Conservation (phyloP, 441 rosid genomes). For the Theobroma grandiflorum region DNA sequence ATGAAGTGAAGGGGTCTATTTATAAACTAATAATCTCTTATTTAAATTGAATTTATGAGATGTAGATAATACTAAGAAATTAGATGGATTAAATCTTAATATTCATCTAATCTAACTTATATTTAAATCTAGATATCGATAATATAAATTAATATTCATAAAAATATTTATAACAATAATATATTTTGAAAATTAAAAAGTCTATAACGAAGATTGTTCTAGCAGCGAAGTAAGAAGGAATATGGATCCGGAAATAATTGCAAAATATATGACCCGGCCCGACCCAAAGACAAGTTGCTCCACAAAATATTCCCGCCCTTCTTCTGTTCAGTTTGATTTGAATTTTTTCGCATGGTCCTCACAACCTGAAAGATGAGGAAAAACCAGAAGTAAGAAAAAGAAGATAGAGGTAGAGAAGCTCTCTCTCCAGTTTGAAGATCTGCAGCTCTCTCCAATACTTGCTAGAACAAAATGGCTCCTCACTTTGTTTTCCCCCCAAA, state of each 20-base stretch:
- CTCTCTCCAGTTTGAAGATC: slow-evolving; percentile 3
- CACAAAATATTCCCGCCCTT: background rate
- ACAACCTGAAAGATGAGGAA: background rate
- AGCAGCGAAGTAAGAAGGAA: no score
- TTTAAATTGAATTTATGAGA: no score
- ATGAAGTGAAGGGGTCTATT: no score
- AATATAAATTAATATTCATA: no score
- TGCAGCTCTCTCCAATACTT: background rate
- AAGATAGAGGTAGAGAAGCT: background rate
- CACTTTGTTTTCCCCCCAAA: slow-evolving; percentile 77
- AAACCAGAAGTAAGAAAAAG: background rate
- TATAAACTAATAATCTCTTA: no score
- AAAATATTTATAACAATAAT: no score
- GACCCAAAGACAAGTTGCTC: background rate
- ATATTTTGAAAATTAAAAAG: no score
- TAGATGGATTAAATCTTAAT: no score
- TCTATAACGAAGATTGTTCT: no score
- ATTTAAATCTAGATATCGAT: no score
- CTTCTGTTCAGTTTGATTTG: background rate
- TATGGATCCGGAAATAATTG: background rate
- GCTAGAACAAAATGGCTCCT: slow-evolving; percentile 59
- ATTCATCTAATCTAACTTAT: no score
- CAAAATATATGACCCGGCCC: background rate
- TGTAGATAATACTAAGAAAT: no score
- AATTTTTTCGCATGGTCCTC: background rate